phyloP scores from a whole-genome alignment of 2,329 filamentous ascomycete species.

The Aspergillus sojae region DNA sequence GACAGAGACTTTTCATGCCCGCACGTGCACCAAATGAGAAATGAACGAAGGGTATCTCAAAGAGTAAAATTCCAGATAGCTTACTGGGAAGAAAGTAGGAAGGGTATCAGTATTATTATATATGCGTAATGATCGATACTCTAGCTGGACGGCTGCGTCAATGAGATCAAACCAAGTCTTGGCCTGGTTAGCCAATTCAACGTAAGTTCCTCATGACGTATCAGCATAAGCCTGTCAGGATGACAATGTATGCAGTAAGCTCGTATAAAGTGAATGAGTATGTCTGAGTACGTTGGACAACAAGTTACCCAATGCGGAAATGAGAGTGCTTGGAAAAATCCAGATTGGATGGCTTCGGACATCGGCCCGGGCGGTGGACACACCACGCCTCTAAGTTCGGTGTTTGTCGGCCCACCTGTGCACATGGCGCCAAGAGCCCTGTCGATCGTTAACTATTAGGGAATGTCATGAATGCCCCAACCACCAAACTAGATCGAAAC shows the following conservation, averaged over 20 bases:
- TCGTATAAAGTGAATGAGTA: neutral
- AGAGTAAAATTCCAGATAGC: neutral
- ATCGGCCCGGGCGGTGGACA: neutral
- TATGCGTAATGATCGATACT: neutral
- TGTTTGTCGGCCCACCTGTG: neutral
- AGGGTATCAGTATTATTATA: neutral
- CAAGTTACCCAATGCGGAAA: constrained; percentile 9
- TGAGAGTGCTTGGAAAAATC: neutral
- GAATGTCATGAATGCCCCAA: neutral
- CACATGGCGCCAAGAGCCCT: neutral
- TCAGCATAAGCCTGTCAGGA: constrained; percentile 1
- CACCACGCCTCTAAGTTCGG: neutral
- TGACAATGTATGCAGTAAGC: constrained; percentile 16
- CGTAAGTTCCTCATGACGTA: neutral
- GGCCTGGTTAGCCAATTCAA: neutral
- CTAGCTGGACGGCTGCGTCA: neutral
- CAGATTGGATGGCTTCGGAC: constrained; percentile 5
- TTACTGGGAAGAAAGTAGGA: neutral
- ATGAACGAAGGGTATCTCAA: neutral
- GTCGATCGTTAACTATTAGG: neutral
- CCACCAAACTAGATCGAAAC: neutral
- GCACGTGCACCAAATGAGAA: neutral
- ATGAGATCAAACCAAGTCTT: neutral
- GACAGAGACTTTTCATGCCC: too few relatives aligned
- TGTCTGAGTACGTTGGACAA: constrained; percentile 5